Base-by-base conservation (phyloP, 805 yeast genomes). In the Wickerhamiella bombiphila region DNA sequence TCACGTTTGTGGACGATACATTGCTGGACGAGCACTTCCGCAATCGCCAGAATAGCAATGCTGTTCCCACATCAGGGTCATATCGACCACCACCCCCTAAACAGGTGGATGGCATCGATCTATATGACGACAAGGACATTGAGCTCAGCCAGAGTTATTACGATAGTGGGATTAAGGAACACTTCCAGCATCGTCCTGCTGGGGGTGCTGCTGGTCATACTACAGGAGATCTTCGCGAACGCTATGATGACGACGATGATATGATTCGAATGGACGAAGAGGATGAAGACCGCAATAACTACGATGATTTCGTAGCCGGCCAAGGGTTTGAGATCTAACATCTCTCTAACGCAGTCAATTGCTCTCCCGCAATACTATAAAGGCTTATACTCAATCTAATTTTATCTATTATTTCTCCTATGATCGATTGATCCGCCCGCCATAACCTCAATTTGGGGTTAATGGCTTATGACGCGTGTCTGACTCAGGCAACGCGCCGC, bases 1-100 rank as follows among this genome's bases (percentile, higher is more conserved):
- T 91, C 58, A 91, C 98, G 0, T 91, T 80, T 58, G 96, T 88
- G 35, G 95, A 86, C 57, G 96, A 81, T 19, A 72, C 93, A 22
- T 19, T 30, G n/a, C 75, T 88, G 68, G 94, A 86, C 52, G 95
- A 86, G 48, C 80, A 80, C 58, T 78, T 79, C 49, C 32, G 44
- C 41, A 15, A 36, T 13, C 17, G 21, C 18, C 42, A 38, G 26
- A 16, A 30, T 16, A 14, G 13, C 8, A 28, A 15, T n/a, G 32
- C 16, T 36, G 32, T 9, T 17, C 37, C 20, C 17, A 29, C 16
- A 37, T 29, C 20, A 33, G 32, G 29, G 17, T 33, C 22, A 31
- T 38, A 17, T 29, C 43, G 29, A n/a, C 40, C 32, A 39, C 42
- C 45, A 22, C 43, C 42, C n/a, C 50, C 48, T 13, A 43, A 42